Base-by-base conservation (phyloP, 176 grass and related monocot genomes). In the Cenchrus americanus region DNA sequence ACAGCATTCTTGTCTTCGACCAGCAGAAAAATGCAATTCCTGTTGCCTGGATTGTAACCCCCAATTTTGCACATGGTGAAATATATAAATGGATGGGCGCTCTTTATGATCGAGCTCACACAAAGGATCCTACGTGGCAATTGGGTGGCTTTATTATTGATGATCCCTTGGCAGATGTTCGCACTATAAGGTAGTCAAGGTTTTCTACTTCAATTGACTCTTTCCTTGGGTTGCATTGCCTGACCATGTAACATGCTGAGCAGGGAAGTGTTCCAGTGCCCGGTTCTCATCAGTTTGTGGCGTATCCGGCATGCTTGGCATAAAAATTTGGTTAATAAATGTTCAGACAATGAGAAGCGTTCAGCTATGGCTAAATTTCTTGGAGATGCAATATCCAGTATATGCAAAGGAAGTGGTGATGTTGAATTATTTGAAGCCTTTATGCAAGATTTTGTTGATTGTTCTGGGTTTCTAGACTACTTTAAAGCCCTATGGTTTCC, bases 131-230 rank as follows among this genome's bases (percentile, higher is more conserved):
- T 6, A 96, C 87, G 47, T 99, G 96, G 96, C 87, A 96, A 67
- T 92, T 99, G 73, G 91, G 91, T 79, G 93, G 96, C 73, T 99
- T 96, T 82, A 89, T 99, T 79, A 89, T 92, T 84, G 93, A 99
- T 90, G 87, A 99, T 70, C 93, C 96, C 61, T 93, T 87, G 67
- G 62, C 89, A 41, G 91, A 99, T 79, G 32, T 90, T 50, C 86
- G 84, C 73, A 87, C 83, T 40, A 96, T 99, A 89, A 96, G 91
- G 93, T 99, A 76, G 80, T 7, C 66, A 11, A 51, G 17, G 54
- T 80, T 49, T 62, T 40, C n/a, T 90, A 41, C 24, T 75, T 81
- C 61, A 14, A 8, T 84, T 4, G 58, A 64, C 42, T 81, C 13
- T 82, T 78, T 81, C 46, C 51, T 82, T 18, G 53, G 13, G 8